A percentile compares a stretch with the other conserved stretches of the same genome.
Conservation (phyloP, 805 yeast species). For the Yarrowia porcina region DNA sequence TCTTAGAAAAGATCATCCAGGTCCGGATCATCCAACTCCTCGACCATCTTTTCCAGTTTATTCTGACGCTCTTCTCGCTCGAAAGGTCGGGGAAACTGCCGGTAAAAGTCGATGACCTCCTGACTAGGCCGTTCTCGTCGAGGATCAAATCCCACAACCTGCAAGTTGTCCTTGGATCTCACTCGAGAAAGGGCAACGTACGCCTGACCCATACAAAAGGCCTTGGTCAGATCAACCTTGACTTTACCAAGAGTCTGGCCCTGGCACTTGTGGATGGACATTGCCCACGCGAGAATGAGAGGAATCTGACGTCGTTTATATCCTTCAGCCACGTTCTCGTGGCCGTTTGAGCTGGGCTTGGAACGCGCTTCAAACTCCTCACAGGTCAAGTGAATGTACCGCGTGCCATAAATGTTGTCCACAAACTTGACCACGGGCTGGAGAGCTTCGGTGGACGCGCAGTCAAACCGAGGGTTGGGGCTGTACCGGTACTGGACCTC, state of each 20-base stretch:
- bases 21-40: background rate
- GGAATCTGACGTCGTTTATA: constrained; percentile 70
- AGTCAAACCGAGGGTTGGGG: background rate
- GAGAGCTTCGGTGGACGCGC: background rate
- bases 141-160: constrained; percentile 69
- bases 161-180: constrained; percentile 71
- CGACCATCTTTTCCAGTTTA: background rate
- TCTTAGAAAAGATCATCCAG: background rate
- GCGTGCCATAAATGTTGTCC: background rate
- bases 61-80: background rate
- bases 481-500: background rate
- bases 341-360: background rate
- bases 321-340: background rate
- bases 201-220: constrained; percentile 92
- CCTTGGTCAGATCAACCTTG: constrained; percentile 67
- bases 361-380: background rate
- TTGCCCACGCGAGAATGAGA: constrained; percentile 85
- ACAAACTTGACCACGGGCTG: constrained; percentile 17
- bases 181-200: constrained; percentile 96
- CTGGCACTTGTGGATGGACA: constrained; percentile 93
- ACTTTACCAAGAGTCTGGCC: constrained; percentile 82
- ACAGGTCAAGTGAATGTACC: background rate
- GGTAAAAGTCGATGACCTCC: constrained; percentile 68
- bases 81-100: constrained; percentile 25
- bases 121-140: constrained; percentile 65